Evolutionary conservation across 768 basidiomycete genomes (phyloP).

Genomic region (Mycena latifolia): DNA sequence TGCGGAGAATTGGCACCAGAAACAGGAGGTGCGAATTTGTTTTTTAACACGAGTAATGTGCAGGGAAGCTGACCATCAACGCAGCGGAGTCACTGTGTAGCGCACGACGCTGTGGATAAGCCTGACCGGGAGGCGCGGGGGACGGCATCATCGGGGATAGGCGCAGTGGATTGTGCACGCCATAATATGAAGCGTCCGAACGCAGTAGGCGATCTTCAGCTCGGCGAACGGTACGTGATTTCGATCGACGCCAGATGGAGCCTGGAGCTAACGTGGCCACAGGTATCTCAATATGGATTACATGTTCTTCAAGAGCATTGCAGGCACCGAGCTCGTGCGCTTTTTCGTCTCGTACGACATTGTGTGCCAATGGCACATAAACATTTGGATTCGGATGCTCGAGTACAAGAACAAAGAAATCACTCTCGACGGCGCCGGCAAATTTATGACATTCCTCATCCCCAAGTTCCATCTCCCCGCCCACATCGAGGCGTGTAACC

Average conservation of each 20-base stretch:
- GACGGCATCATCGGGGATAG: neutral
- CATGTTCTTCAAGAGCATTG: conserved; percentile 34
- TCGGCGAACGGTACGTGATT: conserved; percentile 46
- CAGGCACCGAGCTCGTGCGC: conserved; percentile 1
- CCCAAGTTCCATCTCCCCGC: conserved; percentile 46
- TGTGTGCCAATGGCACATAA: conserved; percentile 24
- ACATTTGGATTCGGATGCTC: conserved; percentile 34
- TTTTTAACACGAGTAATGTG: neutral
- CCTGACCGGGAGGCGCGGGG: conserved; percentile 30
- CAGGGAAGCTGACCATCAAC: conserved; percentile 27
- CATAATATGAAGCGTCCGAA: conserved; percentile 14
- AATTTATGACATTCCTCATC: conserved; percentile 33
- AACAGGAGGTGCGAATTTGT: neutral
- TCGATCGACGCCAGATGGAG: too few relatives aligned
- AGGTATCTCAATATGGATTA: conserved; percentile 29
- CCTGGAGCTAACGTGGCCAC: neutral
- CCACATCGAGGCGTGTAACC: conserved; percentile 38
- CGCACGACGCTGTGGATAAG: conserved; percentile 47
- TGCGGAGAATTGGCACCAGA: neutral
- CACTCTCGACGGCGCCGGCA: conserved; percentile 19
- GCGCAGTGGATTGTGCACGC: conserved; percentile 2
- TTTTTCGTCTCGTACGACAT: conserved; percentile 45
- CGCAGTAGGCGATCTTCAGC: conserved; percentile 6
- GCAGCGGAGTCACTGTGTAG: conserved; percentile 45
- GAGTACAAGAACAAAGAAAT: conserved; percentile 19